A percentile compares a stretch with the other conserved stretches of the same genome.
phyloP scores from a whole-genome alignment of 1,284 basidiomycete species.

The Heterobasidion occidentale region DNA sequence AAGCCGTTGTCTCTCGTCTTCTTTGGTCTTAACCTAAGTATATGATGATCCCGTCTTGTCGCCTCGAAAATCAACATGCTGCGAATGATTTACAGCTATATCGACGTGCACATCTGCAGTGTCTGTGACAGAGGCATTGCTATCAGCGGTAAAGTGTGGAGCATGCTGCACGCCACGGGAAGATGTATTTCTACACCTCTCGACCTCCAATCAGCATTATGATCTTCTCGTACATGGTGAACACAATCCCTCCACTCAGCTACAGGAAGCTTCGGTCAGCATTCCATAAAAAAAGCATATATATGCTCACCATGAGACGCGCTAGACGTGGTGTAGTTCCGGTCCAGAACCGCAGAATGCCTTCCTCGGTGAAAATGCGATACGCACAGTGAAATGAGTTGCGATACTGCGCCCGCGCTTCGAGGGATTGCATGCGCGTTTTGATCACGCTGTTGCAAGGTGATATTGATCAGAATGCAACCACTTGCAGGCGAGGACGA shows the following conservation, averaged over 20 bases:
- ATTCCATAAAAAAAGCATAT: neutral
- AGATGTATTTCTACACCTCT: conserved; percentile 5
- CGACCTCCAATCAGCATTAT: conserved; percentile 39
- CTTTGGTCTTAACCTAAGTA: no score
- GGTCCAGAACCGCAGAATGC: conserved; percentile 86
- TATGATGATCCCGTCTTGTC: no score
- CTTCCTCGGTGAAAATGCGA: conserved; percentile 87
- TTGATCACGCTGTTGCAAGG: conserved; percentile 74
- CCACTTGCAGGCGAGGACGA: neutral
- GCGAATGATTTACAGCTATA: no score
- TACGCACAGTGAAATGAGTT: conserved; percentile 95
- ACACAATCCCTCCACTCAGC: conserved; percentile 93
- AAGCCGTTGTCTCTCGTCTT: no score
- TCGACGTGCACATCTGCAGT: no score
- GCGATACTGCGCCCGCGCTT: conserved; percentile 76
- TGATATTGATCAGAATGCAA: neutral
- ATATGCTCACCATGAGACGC: conserved; percentile 68
- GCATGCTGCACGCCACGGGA: no score
- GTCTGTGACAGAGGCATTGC: no score
- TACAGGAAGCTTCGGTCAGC: conserved; percentile 21
- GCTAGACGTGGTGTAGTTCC: conserved; percentile 88
- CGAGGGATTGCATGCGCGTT: conserved; percentile 94
- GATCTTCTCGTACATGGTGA: conserved; percentile 86
- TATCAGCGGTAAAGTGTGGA: no score
- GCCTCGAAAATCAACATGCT: no score